Percentiles rank a stretch among this genome's conserved stretches.
phyloP scores from a whole-genome alignment of 441 rosid species.

The Manihot esculenta region DNA sequence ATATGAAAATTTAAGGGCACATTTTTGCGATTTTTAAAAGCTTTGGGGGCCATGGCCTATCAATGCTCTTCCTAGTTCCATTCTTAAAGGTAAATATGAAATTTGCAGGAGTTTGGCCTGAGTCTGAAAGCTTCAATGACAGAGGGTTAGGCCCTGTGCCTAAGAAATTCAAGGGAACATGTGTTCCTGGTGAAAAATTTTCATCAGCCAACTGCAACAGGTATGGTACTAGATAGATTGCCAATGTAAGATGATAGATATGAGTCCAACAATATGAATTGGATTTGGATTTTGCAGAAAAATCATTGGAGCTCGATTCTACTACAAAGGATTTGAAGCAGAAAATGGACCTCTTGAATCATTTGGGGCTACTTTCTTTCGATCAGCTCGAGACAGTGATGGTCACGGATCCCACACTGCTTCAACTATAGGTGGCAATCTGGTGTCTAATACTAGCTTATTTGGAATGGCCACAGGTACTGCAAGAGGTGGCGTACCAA shows the following conservation, averaged over 20 bases:
- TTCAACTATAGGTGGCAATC: constrained; percentile 42
- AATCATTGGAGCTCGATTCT: constrained; percentile 46
- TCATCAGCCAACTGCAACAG: constrained; percentile 38
- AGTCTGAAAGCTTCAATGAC: constrained; percentile 48
- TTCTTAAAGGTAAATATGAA: too few relatives aligned
- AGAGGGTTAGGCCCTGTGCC: constrained; percentile 44
- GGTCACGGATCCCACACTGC: constrained; percentile 54
- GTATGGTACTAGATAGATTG: constrained; percentile 9
- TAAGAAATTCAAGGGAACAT: constrained; percentile 46
- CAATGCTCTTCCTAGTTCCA: too few relatives aligned
- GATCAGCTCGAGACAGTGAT: constrained; percentile 42
- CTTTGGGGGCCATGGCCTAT: too few relatives aligned
- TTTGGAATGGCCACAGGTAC: constrained; percentile 45
- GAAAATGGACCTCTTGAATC: constrained; percentile 41
- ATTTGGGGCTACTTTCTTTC: constrained; percentile 28
- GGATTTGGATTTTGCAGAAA: constrained; percentile 35
- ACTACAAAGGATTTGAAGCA: constrained; percentile 44
- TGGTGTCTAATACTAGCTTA: constrained; percentile 37
- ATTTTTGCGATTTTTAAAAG: too few relatives aligned
- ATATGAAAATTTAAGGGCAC: too few relatives aligned
- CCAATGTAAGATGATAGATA: neutral
- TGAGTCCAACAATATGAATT: constrained; percentile 7
- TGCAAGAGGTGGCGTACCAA: constrained; percentile 48
- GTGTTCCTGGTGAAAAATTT: constrained; percentile 42
- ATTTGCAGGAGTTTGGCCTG: constrained; percentile 48